A percentile compares a stretch with the other conserved stretches of the same genome.
phyloP scores from a whole-genome alignment of 1,139 yeast genomes.

The Pichia sp. region DNA sequence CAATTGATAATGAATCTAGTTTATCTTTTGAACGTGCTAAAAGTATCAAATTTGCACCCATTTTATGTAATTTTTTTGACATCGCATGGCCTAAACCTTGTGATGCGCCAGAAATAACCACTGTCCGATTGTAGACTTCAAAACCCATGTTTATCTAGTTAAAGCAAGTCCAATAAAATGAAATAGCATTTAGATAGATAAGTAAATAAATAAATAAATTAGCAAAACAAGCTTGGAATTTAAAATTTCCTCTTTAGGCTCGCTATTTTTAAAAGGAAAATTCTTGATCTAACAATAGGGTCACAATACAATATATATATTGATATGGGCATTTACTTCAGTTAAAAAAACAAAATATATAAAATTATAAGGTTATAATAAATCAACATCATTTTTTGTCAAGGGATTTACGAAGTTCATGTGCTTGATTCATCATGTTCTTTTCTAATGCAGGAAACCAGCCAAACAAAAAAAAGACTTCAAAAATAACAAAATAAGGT shows the following conservation, averaged over 20 bases:
- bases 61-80: conserved; percentile 47
- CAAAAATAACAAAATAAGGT: conserved; percentile 83
- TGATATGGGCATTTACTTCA: too few relatives aligned
- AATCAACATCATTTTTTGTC: not conserved
- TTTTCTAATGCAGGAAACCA: conserved; percentile 47
- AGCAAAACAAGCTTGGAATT: too few relatives aligned
- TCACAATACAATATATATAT: too few relatives aligned
- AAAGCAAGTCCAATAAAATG: too few relatives aligned
- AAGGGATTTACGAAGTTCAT: not conserved
- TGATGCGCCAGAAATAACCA: conserved; percentile 88
- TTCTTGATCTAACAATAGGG: too few relatives aligned
- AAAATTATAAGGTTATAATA: too few relatives aligned
- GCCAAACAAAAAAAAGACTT: conserved; percentile 64
- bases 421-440: conserved; percentile 30
- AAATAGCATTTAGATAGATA: not conserved
- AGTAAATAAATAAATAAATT: not conserved
- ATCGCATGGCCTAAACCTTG: conserved; percentile 89
- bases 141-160: conserved; percentile 13
- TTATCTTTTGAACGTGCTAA: conserved; percentile 71
- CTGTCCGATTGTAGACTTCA: conserved; percentile 44
- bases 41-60: conserved; percentile 60
- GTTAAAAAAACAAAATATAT: too few relatives aligned
- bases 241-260: too few relatives aligned
- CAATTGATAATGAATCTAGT: conserved; percentile 40
- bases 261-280: too few relatives aligned